These are phyloP conservation scores for Thraustochytrium striatum DNA, from an alignment of 352 stramenopile genomes.

Conservation along the genomic window DNA sequence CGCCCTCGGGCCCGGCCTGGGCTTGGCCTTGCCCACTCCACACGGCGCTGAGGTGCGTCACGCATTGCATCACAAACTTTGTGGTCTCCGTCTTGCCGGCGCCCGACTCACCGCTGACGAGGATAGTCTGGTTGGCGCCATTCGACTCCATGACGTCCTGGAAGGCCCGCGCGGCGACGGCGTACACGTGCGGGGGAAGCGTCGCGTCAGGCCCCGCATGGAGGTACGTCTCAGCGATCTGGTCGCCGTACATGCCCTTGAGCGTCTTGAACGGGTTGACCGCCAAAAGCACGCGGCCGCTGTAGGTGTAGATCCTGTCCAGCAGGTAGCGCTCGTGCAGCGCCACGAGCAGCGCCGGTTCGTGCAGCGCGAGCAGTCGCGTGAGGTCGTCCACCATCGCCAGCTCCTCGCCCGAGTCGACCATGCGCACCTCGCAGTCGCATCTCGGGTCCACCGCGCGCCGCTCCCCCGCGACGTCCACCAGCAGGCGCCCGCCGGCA, in stretches of 20 bases:
- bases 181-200: slow-evolving; percentile 78
- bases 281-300: slow-evolving; percentile 58
- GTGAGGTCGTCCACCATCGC: slow-evolving; percentile 23
- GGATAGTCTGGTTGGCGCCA: slow-evolving; percentile 78
- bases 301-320: slow-evolving; percentile 23
- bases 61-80: slow-evolving; percentile 90
- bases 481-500: not conserved
- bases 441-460: not conserved
- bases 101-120: slow-evolving; percentile 83
- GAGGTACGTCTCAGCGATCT: slow-evolving; percentile 53
- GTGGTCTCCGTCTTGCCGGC: slow-evolving; percentile 93
- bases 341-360: slow-evolving; percentile 16
- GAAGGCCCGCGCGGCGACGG: slow-evolving; percentile 78
- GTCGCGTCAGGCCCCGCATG: slow-evolving; percentile 56
- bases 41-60: slow-evolving; percentile 54
- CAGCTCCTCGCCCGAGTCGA: not conserved
- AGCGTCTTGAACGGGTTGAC: slow-evolving; percentile 66
- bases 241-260: slow-evolving; percentile 41
- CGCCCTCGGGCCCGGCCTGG: slow-evolving; percentile 64
- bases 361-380: slow-evolving; percentile 16
- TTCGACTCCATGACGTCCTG: slow-evolving; percentile 61
- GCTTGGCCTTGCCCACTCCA: not conserved
- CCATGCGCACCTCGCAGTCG: slow-evolving; percentile 33
- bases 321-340: slow-evolving; percentile 3
- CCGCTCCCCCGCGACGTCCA: not conserved